Conservation (phyloP, 352 stramenopile species). For the Globisporangium parvum region DNA sequence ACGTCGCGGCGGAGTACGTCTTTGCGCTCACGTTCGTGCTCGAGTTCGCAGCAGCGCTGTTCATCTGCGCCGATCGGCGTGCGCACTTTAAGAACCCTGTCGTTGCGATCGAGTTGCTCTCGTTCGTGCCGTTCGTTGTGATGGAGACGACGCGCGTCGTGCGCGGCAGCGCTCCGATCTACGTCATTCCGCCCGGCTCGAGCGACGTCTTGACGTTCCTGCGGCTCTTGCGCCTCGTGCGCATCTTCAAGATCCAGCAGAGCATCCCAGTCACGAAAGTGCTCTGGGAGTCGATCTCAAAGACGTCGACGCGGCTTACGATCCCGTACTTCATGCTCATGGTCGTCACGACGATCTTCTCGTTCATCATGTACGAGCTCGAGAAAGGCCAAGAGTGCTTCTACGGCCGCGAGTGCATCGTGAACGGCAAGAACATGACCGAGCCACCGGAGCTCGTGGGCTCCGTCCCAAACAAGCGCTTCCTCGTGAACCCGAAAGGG, state of each 20-base stretch:
- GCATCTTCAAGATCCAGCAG: constrained; percentile 78
- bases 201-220: constrained; percentile 59
- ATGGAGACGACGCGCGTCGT: constrained; percentile 36
- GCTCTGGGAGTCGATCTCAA: constrained; percentile 75
- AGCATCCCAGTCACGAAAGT: constrained; percentile 76
- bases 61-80: constrained; percentile 29
- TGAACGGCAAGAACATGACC: constrained; percentile 53
- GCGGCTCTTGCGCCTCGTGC: constrained; percentile 47
- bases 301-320: constrained; percentile 62
- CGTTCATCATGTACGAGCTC: constrained; percentile 76
- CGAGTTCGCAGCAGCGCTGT: constrained; percentile 37
- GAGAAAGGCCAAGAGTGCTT: constrained; percentile 78
- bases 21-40: constrained; percentile 65
- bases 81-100: constrained; percentile 64
- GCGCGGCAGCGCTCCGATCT: constrained; percentile 30
- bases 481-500: constrained; percentile 64
- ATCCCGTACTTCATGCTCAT: constrained; percentile 82
- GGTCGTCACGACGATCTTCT: constrained; percentile 64
- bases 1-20: constrained; percentile 54
- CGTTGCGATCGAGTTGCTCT: constrained; percentile 54
- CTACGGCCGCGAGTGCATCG: constrained; percentile 56
- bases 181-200: constrained; percentile 60
- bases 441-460: constrained; percentile 42
- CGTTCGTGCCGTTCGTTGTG: constrained; percentile 67
- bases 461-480: constrained; percentile 54